phyloP scores from a whole-genome alignment of 345 rosid species.

The Sisymbrium irio region DNA sequence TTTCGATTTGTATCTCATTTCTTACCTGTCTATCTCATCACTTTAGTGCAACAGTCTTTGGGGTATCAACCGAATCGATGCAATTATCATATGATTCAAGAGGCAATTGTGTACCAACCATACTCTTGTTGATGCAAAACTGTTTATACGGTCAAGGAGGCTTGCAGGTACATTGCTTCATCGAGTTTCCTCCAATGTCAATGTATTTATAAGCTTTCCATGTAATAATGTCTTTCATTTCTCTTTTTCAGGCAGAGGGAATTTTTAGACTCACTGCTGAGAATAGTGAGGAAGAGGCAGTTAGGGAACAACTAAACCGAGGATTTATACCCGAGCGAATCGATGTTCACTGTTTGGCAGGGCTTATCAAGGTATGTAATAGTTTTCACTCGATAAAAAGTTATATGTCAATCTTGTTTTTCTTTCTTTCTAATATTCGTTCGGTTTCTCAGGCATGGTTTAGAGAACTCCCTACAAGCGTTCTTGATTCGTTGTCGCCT shows the following conservation, averaged over 20 bases:
- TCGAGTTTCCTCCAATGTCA: constrained; percentile 4
- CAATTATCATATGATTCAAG: constrained; percentile 85
- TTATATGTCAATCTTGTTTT: not conserved
- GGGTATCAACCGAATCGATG: constrained; percentile 96
- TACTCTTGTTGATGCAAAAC: constrained; percentile 85
- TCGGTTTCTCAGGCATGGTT: constrained; percentile 82
- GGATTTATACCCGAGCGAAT: constrained; percentile 69
- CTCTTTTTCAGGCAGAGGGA: constrained; percentile 65
- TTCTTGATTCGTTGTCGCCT: constrained; percentile 73
- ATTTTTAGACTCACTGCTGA: constrained; percentile 85
- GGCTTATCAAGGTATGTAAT: constrained; percentile 50
- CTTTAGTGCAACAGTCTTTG: constrained; percentile 82
- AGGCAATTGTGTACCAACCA: constrained; percentile 88
- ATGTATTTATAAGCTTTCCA: not conserved
- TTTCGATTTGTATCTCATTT: not conserved
- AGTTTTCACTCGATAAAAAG: not conserved
- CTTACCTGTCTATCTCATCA: constrained; percentile 20
- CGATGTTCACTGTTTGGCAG: constrained; percentile 91
- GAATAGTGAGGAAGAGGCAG: constrained; percentile 84
- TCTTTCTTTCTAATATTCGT: not conserved
- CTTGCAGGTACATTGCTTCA: constrained; percentile 52
- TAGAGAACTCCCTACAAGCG: constrained; percentile 87
- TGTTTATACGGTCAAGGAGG: constrained; percentile 81
- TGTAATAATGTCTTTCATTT: not conserved
- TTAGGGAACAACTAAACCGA: constrained; percentile 74